A percentile compares a stretch with the other conserved stretches of the same genome.
Conservation (phyloP, 257 asterid species). For the Avicennia marina region DNA sequence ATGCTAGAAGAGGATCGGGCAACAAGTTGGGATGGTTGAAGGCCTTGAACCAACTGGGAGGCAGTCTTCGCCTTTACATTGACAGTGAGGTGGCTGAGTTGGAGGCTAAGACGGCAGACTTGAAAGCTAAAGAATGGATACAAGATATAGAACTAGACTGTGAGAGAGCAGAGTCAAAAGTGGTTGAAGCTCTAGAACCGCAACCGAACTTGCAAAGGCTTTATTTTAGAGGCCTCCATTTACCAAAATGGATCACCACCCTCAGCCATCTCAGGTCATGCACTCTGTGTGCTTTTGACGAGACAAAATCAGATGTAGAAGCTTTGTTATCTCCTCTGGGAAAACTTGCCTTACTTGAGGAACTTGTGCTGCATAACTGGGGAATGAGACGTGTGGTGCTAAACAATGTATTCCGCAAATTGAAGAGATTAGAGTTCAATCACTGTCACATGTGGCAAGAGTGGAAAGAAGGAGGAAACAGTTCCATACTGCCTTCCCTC, state of each 20-base stretch:
- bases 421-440: too few species aligned
- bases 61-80: not conserved
- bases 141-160: not conserved
- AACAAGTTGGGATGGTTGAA: not conserved
- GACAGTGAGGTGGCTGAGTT: not conserved
- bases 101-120: not conserved
- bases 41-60: constrained; percentile 3
- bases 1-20: not conserved
- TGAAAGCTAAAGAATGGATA: not conserved
- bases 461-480: too few species aligned
- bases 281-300: too few species aligned
- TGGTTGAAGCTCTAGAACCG: not conserved
- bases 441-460: too few species aligned
- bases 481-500: too few species aligned
- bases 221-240: not conserved
- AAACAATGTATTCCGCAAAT: too few species aligned
- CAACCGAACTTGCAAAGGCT: not conserved
- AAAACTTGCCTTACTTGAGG: too few species aligned
- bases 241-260: constrained; percentile 5
- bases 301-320: too few species aligned
- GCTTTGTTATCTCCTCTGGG: too few species aligned
- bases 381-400: too few species aligned
- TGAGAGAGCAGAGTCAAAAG: not conserved
- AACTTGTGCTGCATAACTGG: too few species aligned
- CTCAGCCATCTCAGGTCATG: not conserved